A percentile compares a stretch with the other conserved stretches of the same genome.
Evolutionary conservation across 2,329 filamentous ascomycete species (phyloP).

Genomic region (Coniella vitis): DNA sequence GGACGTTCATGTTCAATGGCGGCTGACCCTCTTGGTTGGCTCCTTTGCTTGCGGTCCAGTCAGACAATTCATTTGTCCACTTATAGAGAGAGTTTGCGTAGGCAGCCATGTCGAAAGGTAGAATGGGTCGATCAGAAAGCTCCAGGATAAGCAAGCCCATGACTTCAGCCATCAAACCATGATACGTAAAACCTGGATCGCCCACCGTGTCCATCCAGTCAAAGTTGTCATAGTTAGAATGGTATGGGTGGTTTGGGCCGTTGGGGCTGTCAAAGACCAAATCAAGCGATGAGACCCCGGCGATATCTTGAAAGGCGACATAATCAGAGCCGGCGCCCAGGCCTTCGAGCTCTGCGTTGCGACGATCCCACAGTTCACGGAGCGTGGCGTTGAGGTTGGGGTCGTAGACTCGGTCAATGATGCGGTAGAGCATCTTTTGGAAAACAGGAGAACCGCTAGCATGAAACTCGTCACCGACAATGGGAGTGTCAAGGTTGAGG

Average conservation of each 20-base stretch:
- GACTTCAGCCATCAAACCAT: conserved; percentile 71
- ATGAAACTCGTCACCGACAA: conserved; percentile 67
- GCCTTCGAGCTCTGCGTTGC: conserved; percentile 54
- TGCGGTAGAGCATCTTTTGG: conserved; percentile 61
- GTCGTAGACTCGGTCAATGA: conserved; percentile 69
- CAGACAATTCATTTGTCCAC: conserved; percentile 61
- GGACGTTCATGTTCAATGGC: conserved; percentile 46
- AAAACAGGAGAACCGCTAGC: conserved; percentile 79
- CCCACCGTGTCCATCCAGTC: conserved; percentile 75
- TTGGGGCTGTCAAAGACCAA: conserved; percentile 55
- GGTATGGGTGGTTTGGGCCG: conserved; percentile 54
- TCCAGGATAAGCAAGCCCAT: conserved; percentile 80
- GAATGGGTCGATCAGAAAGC: conserved; percentile 69
- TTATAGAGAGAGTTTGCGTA: conserved; percentile 61
- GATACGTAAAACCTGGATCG: conserved; percentile 78
- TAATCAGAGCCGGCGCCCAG: conserved; percentile 76
- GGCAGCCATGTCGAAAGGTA: conserved; percentile 72
- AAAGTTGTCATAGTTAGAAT: conserved; percentile 85
- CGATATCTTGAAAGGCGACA: conserved; percentile 84
- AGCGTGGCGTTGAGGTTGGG: conserved; percentile 66
- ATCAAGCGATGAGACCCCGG: conserved; percentile 81
- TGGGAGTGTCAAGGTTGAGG: conserved; percentile 81
- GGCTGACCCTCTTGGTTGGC: conserved; percentile 27
- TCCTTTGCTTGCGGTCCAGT: conserved; percentile 51
- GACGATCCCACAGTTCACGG: conserved; percentile 67